phyloP scores from a whole-genome alignment of 2,329 filamentous ascomycete genomes.

The Paraphoma sp. region DNA sequence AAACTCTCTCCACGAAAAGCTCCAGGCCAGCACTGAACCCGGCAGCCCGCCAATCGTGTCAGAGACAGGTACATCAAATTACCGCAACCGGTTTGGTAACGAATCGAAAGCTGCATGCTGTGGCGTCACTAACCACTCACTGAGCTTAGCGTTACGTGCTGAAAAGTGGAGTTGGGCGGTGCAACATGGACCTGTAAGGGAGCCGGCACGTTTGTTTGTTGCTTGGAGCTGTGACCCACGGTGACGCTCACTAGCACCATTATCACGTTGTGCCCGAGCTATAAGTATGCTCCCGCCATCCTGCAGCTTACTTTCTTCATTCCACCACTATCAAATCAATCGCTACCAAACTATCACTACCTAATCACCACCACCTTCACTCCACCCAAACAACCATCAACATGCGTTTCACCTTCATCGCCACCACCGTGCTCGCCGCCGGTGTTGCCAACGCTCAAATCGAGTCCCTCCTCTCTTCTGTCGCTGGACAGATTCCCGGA shows the following conservation, averaged over 20 bases:
- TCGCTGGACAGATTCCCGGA: conserved; percentile 15
- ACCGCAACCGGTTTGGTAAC: conserved; percentile 20
- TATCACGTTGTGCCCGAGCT: conserved; percentile 16
- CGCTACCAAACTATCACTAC: conserved; percentile 10
- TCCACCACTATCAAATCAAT: conserved; percentile 18
- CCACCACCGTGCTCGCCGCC: conserved; percentile 37
- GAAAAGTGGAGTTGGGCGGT: conserved; percentile 30
- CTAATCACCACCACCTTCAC: conserved; percentile 1
- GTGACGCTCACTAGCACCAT: conserved; percentile 19
- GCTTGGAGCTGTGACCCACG: conserved; percentile 18
- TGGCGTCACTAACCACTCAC: conserved; percentile 32
- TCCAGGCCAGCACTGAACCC: conserved; percentile 26
- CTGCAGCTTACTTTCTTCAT: conserved; percentile 9
- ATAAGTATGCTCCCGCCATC: conserved; percentile 25
- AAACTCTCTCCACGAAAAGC: conserved; percentile 9
- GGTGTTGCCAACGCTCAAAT: conserved; percentile 13
- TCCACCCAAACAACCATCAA: conserved; percentile 19
- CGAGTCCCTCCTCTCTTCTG: conserved; percentile 24
- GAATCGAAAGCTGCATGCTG: conserved; percentile 11
- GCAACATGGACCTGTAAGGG: conserved; percentile 18
- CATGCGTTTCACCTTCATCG: conserved; percentile 46
- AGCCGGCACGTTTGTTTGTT: conserved; percentile 30
- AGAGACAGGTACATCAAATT: conserved; percentile 8
- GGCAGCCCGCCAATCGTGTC: conserved; percentile 24
- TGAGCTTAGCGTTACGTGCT: conserved; percentile 25